Evolutionary conservation across 164 flowering plant genomes (phyloP).

Genomic region (Warburgia ugandensis): DNA sequence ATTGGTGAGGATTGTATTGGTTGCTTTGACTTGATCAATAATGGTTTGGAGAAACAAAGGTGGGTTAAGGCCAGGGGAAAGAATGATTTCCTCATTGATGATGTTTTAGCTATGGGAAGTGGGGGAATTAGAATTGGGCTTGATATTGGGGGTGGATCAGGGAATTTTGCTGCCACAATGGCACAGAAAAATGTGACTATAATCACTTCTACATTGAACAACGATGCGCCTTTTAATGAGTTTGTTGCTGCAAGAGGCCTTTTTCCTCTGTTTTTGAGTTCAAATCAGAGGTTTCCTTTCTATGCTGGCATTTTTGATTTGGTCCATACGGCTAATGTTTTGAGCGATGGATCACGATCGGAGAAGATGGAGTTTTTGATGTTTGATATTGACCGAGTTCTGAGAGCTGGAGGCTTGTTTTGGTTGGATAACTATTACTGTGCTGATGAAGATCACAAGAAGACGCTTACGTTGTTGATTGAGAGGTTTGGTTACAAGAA

Average conservation of each 20-base stretch:
- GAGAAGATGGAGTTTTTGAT: constrained; percentile 92
- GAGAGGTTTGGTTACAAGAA: constrained; percentile 89
- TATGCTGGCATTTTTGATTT: constrained; percentile 79
- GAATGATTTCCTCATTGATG: constrained; percentile 74
- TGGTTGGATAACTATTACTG: constrained; percentile 90
- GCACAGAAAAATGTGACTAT: constrained; percentile 82
- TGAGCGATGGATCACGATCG: constrained; percentile 52
- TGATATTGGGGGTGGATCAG: constrained; percentile 89
- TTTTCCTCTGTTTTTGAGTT: constrained; percentile 67
- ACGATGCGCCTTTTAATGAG: constrained; percentile 75
- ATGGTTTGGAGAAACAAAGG: constrained; percentile 52
- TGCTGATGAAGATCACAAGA: constrained; percentile 67
- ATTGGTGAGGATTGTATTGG: constrained; percentile 44
- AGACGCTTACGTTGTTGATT: constrained; percentile 55
- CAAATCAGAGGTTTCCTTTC: constrained; percentile 86
- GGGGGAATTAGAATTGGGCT: constrained; percentile 73
- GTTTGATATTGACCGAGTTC: constrained; percentile 83
- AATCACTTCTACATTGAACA: constrained; percentile 58
- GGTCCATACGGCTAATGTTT: constrained; percentile 51
- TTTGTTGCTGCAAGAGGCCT: constrained; percentile 93
- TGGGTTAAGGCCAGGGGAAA: constrained; percentile 64
- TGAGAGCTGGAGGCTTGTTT: constrained; percentile 82
- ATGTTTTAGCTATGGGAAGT: constrained; percentile 66
- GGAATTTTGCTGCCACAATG: constrained; percentile 91
- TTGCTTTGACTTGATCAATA: constrained; percentile 54